Evolutionary conservation across 805 yeast species (phyloP).

Genomic region (Yarrowia alimentaria): DNA sequence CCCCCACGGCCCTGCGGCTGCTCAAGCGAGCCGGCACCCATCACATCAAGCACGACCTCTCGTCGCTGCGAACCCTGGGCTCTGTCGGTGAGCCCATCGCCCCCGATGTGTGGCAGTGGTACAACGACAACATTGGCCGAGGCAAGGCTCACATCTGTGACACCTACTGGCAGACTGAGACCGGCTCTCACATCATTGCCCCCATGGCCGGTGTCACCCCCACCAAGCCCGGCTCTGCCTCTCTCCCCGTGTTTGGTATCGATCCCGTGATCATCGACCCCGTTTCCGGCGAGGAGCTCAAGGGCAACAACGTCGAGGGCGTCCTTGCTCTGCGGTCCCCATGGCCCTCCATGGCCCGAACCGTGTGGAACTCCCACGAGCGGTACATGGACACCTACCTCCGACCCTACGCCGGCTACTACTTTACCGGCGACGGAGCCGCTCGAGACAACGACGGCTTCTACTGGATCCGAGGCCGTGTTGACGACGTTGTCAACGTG

Average conservation of each 20-base stretch:
- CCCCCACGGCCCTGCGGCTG: conserved; percentile 95
- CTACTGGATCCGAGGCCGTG: conserved; percentile 98
- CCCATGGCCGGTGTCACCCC: conserved; percentile 94
- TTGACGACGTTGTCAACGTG: conserved; percentile 97
- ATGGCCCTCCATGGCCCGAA: conserved; percentile 99
- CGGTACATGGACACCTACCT: conserved; percentile 89
- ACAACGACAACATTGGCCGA: conserved; percentile 87
- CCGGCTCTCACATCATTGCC: conserved; percentile 92
- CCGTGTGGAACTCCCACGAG: conserved; percentile 84
- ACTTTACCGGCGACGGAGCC: conserved; percentile 98
- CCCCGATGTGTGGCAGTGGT: conserved; percentile 98
- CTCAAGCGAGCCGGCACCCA: conserved; percentile 86
- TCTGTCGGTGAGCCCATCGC: conserved; percentile 99
- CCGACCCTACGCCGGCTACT: conserved; percentile 87
- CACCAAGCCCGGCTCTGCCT: conserved; percentile 96
- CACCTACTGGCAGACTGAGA: conserved; percentile 99
- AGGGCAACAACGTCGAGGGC: conserved; percentile 92
- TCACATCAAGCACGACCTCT: conserved; percentile 76
- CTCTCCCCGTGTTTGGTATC: conserved; percentile 94
- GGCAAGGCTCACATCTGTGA: conserved; percentile 78
- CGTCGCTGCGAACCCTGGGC: conserved; percentile 87
- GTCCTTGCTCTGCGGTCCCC: conserved; percentile 84
- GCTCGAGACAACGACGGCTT: conserved; percentile 95
- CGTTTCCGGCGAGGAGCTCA: conserved; percentile 77
- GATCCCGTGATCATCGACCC: conserved; percentile 92